Evolutionary conservation across 441 rosid genomes (phyloP).

Genomic region (Populus hybrid): DNA sequence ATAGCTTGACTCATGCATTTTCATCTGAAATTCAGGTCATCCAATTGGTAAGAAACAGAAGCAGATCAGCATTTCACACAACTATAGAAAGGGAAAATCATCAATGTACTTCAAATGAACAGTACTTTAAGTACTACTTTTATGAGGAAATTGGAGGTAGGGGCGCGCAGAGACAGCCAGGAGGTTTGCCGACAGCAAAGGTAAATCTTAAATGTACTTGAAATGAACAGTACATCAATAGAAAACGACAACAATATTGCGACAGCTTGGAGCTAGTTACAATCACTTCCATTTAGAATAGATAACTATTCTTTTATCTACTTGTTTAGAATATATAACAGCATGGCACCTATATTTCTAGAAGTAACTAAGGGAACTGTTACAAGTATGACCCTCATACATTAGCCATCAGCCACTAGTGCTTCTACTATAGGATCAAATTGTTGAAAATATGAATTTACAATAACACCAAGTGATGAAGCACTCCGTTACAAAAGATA

Average conservation of each 20-base stretch:
- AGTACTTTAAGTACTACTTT: background rate
- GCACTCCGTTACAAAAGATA: slow-evolving; percentile 20
- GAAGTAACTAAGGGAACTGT: background rate
- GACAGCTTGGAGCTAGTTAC: too few relatives aligned
- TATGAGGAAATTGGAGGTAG: too few relatives aligned
- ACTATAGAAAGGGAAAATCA: background rate
- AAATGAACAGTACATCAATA: too few relatives aligned
- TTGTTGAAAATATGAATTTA: background rate
- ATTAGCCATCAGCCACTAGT: background rate
- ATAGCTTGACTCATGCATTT: background rate
- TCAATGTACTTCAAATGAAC: background rate
- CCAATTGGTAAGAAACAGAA: background rate
- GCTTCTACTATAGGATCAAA: background rate
- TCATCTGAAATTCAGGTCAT: background rate
- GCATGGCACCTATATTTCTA: background rate
- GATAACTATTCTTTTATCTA: background rate
- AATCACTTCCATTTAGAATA: too few relatives aligned
- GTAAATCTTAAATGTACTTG: too few relatives aligned
- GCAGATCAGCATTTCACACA: background rate
- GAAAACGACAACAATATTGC: too few relatives aligned
- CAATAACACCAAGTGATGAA: background rate
- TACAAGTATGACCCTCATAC: background rate
- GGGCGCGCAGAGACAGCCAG: too few relatives aligned
- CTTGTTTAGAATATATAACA: background rate
- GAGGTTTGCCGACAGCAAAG: too few relatives aligned